These are phyloP conservation scores for Crithidia expoeki DNA, from an alignment of 208 protist species.

Conservation along the genomic window DNA sequence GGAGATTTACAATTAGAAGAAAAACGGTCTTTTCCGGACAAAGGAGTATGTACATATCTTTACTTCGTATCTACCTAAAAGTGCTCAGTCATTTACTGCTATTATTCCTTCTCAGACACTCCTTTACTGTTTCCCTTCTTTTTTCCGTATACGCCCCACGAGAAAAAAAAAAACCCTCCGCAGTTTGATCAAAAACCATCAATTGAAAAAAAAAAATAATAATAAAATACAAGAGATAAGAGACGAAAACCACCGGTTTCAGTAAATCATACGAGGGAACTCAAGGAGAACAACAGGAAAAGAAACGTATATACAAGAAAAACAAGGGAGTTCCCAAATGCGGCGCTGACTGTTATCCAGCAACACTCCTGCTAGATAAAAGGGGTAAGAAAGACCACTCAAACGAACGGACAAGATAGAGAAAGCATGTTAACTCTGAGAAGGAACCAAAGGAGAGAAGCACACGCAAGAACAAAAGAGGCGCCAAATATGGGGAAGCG, in stretches of 20 bases:
- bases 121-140: not conserved
- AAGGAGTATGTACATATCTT: too few species aligned
- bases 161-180: not conserved
- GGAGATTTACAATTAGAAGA: too few species aligned
- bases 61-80: too few species aligned
- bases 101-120: too few species aligned
- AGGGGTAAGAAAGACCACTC: not conserved
- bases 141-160: not conserved
- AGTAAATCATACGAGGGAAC: conserved; percentile 1
- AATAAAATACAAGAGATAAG: conserved; percentile 13
- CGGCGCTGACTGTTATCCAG: not conserved
- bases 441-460: conserved; percentile 7
- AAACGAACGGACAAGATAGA: too few species aligned
- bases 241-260: not conserved
- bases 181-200: not conserved
- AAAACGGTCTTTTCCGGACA: too few species aligned
- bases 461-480: not conserved
- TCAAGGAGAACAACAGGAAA: conserved; percentile 3
- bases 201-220: conserved; percentile 4
- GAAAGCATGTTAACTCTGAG: too few species aligned
- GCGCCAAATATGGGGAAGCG: too few species aligned
- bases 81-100: not conserved
- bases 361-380: conserved; percentile 1
- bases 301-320: conserved; percentile 14
- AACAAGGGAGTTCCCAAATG: not conserved